A percentile compares a stretch with the other conserved stretches of the same genome.
Evolutionary conservation across 805 yeast genomes (phyloP).

Genomic region (Clavispora carvajalis): DNA sequence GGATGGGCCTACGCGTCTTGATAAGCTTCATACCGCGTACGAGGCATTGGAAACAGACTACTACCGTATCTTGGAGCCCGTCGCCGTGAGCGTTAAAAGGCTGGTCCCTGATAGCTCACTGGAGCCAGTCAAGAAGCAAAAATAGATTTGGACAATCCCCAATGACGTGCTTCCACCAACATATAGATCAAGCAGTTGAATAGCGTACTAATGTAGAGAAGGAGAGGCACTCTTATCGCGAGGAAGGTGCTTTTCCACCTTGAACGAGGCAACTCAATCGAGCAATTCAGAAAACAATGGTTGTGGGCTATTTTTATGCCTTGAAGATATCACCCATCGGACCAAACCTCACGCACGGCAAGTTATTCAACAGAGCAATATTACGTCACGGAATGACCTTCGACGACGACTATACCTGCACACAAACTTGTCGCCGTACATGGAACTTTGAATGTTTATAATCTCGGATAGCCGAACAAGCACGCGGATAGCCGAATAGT

Average conservation of each 20-base stretch:
- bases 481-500: too few relatives aligned
- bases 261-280: too few relatives aligned
- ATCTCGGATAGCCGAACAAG: too few relatives aligned
- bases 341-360: not conserved
- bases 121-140: not conserved
- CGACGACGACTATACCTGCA: not conserved
- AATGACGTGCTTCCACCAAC: not conserved
- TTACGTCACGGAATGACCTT: conserved; percentile 3
- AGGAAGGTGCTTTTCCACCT: not conserved
- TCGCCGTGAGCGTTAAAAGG: conserved; percentile 11
- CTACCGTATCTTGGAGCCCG: conserved; percentile 44
- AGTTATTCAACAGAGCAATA: not conserved
- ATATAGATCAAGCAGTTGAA: not conserved
- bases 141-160: too few relatives aligned
- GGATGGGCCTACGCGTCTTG: conserved; percentile 57
- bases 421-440: too few relatives aligned
- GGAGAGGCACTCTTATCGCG: too few relatives aligned
- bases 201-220: too few relatives aligned
- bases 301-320: not conserved
- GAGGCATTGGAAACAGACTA: conserved; percentile 68
- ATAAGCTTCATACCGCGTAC: conserved; percentile 73
- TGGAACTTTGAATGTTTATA: too few relatives aligned
- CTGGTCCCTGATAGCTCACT: conserved; percentile 1
- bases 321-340: not conserved
- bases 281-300: too few relatives aligned